These are phyloP conservation scores for Thelonectria blattea DNA, from an alignment of 2,329 filamentous ascomycete species.

Conservation along the genomic window DNA sequence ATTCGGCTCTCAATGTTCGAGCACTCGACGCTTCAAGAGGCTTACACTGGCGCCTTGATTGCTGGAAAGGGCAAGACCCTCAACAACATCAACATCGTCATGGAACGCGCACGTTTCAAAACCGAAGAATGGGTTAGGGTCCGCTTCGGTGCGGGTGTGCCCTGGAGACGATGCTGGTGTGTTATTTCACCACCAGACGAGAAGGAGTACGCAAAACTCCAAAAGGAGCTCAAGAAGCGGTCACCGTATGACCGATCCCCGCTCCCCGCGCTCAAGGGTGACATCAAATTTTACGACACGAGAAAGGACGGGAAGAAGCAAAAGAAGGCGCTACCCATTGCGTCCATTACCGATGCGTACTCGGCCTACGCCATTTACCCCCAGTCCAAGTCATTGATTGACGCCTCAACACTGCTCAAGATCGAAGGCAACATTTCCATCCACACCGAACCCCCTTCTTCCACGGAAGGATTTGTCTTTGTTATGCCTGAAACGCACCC, in stretches of 20 bases:
- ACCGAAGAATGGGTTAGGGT: conserved; percentile 95
- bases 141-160: conserved; percentile 92
- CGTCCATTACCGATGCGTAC: conserved; percentile 88
- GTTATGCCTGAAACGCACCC: conserved; percentile 95
- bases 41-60: conserved; percentile 94
- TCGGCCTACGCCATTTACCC: conserved; percentile 96
- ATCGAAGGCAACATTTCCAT: conserved; percentile 91
- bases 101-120: conserved; percentile 78
- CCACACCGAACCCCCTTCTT: conserved; percentile 77
- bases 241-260: conserved; percentile 81
- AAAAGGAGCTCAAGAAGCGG: conserved; percentile 82
- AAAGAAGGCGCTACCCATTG: conserved; percentile 89
- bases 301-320: conserved; percentile 78
- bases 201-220: conserved; percentile 84
- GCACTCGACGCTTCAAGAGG: conserved; percentile 90
- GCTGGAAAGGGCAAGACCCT: conserved; percentile 89
- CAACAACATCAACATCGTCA: conserved; percentile 89
- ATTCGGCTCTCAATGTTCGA: conserved; percentile 96
- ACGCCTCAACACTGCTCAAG: conserved; percentile 92
- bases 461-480: conserved; percentile 93
- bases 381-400: conserved; percentile 90
- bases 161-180: conserved; percentile 97
- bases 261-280: conserved; percentile 74
- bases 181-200: conserved; percentile 92
- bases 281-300: conserved; percentile 94